Evolutionary conservation across 2,329 filamentous ascomycete genomes (phyloP).

Genomic region (Xylaria arbuscula): DNA sequence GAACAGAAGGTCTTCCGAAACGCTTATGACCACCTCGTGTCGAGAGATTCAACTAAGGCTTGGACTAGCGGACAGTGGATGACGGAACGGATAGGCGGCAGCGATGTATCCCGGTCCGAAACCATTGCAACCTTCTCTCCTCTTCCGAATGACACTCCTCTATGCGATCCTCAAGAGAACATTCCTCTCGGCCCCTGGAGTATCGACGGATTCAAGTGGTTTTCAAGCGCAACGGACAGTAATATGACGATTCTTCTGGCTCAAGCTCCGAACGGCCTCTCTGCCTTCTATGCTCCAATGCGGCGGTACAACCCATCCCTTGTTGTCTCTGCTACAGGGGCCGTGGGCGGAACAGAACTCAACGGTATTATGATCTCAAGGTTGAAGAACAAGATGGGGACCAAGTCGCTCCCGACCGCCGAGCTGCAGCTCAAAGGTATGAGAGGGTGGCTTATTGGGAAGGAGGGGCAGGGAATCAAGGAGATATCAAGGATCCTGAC

Average conservation of each 20-base stretch:
- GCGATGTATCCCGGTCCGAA: constrained; percentile 67
- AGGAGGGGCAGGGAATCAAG: constrained; percentile 66
- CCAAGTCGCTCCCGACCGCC: constrained; percentile 69
- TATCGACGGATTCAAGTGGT: constrained; percentile 72
- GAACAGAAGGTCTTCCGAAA: constrained; percentile 51
- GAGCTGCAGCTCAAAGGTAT: constrained; percentile 66
- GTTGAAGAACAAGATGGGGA: constrained; percentile 72
- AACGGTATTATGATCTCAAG: constrained; percentile 69
- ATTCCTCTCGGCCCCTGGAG: constrained; percentile 53
- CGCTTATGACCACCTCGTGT: constrained; percentile 58
- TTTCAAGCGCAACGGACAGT: constrained; percentile 70
- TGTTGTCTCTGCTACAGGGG: constrained; percentile 16
- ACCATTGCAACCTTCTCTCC: constrained; percentile 57
- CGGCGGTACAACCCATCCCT: constrained; percentile 40
- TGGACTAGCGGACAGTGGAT: constrained; percentile 75
- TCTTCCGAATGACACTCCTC: constrained; percentile 25
- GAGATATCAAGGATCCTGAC: constrained; percentile 71
- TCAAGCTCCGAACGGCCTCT: constrained; percentile 60
- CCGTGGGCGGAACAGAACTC: constrained; percentile 52
- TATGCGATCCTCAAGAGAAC: constrained; percentile 31
- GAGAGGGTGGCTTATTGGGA: constrained; percentile 66
- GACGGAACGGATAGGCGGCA: constrained; percentile 69
- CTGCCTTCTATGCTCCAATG: constrained; percentile 67
- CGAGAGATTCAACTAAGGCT: constrained; percentile 54
- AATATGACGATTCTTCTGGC: constrained; percentile 69